Percentiles rank a stretch among this genome's conserved stretches.
These are phyloP conservation scores for Termitomyces heimii DNA, from an alignment of 768 basidiomycete species.

Conservation along the genomic window DNA sequence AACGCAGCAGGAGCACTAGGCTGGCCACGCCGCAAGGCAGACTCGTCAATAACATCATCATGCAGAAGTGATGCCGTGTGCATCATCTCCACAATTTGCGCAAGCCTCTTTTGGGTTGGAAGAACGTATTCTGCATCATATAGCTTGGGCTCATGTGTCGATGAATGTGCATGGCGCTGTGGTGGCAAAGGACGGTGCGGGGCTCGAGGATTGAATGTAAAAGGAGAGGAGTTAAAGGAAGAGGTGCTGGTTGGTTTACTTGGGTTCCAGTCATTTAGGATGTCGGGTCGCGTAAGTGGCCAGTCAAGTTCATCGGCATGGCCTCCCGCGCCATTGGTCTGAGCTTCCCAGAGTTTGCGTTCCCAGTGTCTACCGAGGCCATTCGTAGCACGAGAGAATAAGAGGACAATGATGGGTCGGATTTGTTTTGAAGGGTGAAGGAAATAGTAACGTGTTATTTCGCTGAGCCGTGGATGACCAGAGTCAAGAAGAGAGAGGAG, in stretches of 20 bases:
- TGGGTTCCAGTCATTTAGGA: slow-evolving; percentile 90
- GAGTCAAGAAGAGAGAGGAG: slow-evolving; percentile 75
- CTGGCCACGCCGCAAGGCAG: slow-evolving; percentile 68
- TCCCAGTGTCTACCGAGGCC: slow-evolving; percentile 68
- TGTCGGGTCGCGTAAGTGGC: slow-evolving; percentile 64
- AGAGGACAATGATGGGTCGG: slow-evolving; percentile 79
- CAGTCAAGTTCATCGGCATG: slow-evolving; percentile 57
- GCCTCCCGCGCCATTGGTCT: slow-evolving; percentile 43
- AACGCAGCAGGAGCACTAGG: slow-evolving; percentile 79
- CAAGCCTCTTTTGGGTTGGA: slow-evolving; percentile 85
- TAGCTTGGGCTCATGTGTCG: slow-evolving; percentile 14
- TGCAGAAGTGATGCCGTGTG: slow-evolving; percentile 94
- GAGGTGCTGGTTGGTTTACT: slow-evolving; percentile 57
- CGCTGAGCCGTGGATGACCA: slow-evolving; percentile 75
- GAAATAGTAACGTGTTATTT: slow-evolving; percentile 92
- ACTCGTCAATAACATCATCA: slow-evolving; percentile 91
- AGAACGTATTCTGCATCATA: slow-evolving; percentile 37
- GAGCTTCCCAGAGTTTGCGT: slow-evolving; percentile 48
- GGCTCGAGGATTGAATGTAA: slow-evolving; percentile 25
- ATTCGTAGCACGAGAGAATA: slow-evolving; percentile 87
- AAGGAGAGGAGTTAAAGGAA: slow-evolving; percentile 40
- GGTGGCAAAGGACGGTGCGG: slow-evolving; percentile 23
- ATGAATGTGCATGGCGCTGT: slow-evolving; percentile 13
- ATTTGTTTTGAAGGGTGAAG: slow-evolving; percentile 86
- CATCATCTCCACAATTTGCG: slow-evolving; percentile 94